Percentiles rank a stretch among this genome's conserved stretches.
phyloP scores from a whole-genome alignment of 2,329 filamentous ascomycete species.

The Talaromyces sp. region DNA sequence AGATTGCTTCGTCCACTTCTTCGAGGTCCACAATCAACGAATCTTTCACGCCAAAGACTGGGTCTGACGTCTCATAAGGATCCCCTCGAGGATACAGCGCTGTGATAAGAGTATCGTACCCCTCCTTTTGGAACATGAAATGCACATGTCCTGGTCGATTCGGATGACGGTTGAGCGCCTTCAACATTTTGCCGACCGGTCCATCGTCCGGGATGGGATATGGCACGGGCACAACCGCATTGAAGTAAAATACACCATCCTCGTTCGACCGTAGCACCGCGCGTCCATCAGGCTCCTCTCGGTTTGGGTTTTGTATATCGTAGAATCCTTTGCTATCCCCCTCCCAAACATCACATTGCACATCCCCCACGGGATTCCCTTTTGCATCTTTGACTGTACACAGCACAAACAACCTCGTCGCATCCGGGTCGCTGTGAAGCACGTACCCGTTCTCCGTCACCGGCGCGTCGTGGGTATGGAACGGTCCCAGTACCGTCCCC shows the following conservation, averaged over 20 bases:
- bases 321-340: slow-evolving; percentile 72
- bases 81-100: slow-evolving; percentile 72
- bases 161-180: slow-evolving; percentile 64
- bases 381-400: slow-evolving; percentile 66
- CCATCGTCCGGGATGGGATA: slow-evolving; percentile 84
- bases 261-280: slow-evolving; percentile 67
- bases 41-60: slow-evolving; percentile 86
- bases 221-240: slow-evolving; percentile 75
- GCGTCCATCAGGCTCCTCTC: slow-evolving; percentile 65
- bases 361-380: slow-evolving; percentile 61
- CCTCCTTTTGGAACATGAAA: slow-evolving; percentile 80
- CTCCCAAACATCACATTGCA: slow-evolving; percentile 81
- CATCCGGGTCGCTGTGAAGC: slow-evolving; percentile 30
- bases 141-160: slow-evolving; percentile 71
- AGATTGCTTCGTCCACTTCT: slow-evolving; percentile 52
- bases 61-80: slow-evolving; percentile 77
- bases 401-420: slow-evolving; percentile 67
- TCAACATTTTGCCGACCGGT: slow-evolving; percentile 71
- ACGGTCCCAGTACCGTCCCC: slow-evolving; percentile 69
- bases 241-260: slow-evolving; percentile 78
- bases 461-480: slow-evolving; percentile 9
- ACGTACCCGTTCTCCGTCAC: slow-evolving; percentile 1
- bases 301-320: slow-evolving; percentile 69
- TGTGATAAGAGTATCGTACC: slow-evolving; percentile 79
- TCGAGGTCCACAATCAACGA: slow-evolving; percentile 64